Evolutionary conservation across 495 filamentous ascomycete species (phyloP), one percentile per base, ranked within the genome.

Genomic region (Ramalina intermedia): DNA sequence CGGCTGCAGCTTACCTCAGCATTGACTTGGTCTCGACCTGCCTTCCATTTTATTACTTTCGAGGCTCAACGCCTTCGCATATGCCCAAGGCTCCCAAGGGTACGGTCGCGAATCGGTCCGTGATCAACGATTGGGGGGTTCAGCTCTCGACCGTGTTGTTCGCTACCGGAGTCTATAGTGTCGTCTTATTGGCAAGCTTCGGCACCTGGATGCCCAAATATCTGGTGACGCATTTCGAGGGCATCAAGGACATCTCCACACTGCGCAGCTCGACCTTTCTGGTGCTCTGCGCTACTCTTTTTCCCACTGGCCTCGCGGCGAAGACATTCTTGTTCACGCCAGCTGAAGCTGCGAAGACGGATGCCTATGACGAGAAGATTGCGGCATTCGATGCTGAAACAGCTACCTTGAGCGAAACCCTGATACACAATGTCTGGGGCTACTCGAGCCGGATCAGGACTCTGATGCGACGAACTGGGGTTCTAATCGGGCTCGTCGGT

Each of bases 301-400:
- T 83, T n/a, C 78, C 76, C 2, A 67, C 75, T 21, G 87, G 87
- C 8, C 69, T 74, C 50, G 82, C 84, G 1, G 79, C 80, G 21
- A 70, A 74, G 40, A 70, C 71, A 41, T 87, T 93, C 61, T 74
- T 94, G 48, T 89, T 93, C 59, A 79, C 78, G 26, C 85, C 79
- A 52, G 77, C 76, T 12, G 67, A 73, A 2, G 73, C 73, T 3
- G 68, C 65, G 20, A 58, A 57, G 14, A 60, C 66, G 6, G 49
- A 59, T 13, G 52, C 59, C 27, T 58, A 69, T 42, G 66, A 67
- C 43, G 50, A 61, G 43, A 47, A 58, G 20, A 49, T 36, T 4
- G 46, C 51, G 14, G 55, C 64, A 12, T 79, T 76, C 55, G 67
- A 81, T 54, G 70, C 79, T 1, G 67, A 62, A 27, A 71, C 64